Evolutionary conservation across 2,329 filamentous ascomycete species (phyloP).

Genomic region (Raffaelea arxii): DNA sequence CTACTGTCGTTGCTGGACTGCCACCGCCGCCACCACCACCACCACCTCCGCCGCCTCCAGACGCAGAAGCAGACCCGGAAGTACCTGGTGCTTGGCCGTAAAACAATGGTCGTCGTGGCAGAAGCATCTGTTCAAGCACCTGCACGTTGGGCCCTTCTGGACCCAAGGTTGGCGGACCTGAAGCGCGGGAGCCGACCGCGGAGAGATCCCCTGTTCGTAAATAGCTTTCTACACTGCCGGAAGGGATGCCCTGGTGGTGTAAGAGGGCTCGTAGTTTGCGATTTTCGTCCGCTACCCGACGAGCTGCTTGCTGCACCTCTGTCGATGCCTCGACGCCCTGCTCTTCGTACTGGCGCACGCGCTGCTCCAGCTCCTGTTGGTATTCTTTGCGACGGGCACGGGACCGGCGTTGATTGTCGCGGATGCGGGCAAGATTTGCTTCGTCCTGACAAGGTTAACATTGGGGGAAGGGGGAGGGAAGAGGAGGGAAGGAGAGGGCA

Average conservation of each 20-base stretch:
- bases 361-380: conserved; percentile 57
- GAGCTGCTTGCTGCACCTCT: conserved; percentile 63
- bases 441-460: conserved; percentile 9
- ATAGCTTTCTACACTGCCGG: conserved; percentile 41
- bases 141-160: conserved; percentile 1
- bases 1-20: neutral
- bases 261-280: conserved; percentile 51
- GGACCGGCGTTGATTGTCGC: conserved; percentile 70
- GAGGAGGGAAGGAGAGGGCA: too few species aligned
- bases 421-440: conserved; percentile 43
- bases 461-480: neutral
- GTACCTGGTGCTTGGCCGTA: conserved; percentile 16
- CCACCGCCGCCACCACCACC: neutral
- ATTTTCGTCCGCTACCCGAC: conserved; percentile 62
- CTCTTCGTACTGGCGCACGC: conserved; percentile 52
- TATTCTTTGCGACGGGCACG: conserved; percentile 67
- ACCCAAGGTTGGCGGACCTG: neutral
- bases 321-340: conserved; percentile 57
- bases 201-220: conserved; percentile 14
- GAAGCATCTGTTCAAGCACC: conserved; percentile 25
- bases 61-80: conserved; percentile 10
- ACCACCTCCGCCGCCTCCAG: conserved; percentile 3
- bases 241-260: conserved; percentile 43
- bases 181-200: neutral
- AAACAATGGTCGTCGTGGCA: conserved; percentile 24